Percentiles rank a stretch among this genome's conserved stretches.
Conservation (phyloP, 1,284 basidiomycete species). For the Coniferiporia sulphurascens region DNA sequence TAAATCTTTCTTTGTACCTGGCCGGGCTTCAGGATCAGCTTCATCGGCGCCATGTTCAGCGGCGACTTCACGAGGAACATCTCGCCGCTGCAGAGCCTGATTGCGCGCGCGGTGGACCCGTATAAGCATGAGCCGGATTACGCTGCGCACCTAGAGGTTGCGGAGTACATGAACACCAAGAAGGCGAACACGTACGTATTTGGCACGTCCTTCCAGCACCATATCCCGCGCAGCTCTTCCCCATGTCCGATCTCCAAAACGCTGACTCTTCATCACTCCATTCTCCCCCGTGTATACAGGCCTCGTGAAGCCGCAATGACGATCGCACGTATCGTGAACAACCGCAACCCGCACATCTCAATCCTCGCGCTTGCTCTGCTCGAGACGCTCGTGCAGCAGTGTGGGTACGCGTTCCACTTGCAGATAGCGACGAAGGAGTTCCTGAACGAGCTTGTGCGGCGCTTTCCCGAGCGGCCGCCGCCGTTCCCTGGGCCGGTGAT, state of each 20-base stretch:
- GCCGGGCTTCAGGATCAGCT: too few relatives aligned
- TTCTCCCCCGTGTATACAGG: slow-evolving; percentile 32
- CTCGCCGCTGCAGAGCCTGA: slow-evolving; percentile 62
- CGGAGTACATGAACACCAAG: slow-evolving; percentile 90
- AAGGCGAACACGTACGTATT: slow-evolving; percentile 89
- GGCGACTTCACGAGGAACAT: slow-evolving; percentile 16
- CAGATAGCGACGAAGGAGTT: slow-evolving; percentile 99
- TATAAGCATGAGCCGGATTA: slow-evolving; percentile 86
- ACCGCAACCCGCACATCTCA: slow-evolving; percentile 86
- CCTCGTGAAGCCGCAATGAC: slow-evolving; percentile 88
- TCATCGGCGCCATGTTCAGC: slow-evolving; percentile 5
- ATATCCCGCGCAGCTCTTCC: not conserved
- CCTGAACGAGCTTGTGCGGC: slow-evolving; percentile 94
- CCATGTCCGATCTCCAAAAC: not conserved
- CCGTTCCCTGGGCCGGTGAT: slow-evolving; percentile 93
- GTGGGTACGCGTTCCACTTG: slow-evolving; percentile 95
- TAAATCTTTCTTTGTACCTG: not conserved
- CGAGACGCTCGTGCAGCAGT: slow-evolving; percentile 91
- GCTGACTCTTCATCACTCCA: not conserved
- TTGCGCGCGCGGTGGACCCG: slow-evolving; percentile 86
- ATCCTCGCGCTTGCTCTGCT: slow-evolving; percentile 81
- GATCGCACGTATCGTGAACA: slow-evolving; percentile 78
- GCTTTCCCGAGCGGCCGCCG: slow-evolving; percentile 96
- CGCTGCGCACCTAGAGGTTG: slow-evolving; percentile 89
- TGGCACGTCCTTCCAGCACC: slow-evolving; percentile 1